phyloP scores from a whole-genome alignment of 179 eudicot species.

The Actinidia arguta region DNA sequence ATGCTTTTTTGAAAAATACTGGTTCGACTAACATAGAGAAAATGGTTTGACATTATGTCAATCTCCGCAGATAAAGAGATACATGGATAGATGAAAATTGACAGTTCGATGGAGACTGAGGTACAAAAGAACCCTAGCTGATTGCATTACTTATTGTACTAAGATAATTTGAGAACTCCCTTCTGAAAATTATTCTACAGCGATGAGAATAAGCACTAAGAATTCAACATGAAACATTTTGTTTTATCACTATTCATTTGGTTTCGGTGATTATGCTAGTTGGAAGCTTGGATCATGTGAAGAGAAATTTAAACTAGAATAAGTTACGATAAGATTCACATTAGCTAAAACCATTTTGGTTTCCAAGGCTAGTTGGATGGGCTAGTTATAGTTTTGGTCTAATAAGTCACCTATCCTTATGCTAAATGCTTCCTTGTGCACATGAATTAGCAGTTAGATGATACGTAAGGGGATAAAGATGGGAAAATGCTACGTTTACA shows the following conservation, averaged over 20 bases:
- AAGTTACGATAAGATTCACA: not conserved
- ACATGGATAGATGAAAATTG: constrained; percentile 66
- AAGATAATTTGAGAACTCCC: constrained; percentile 31
- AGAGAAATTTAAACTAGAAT: not conserved
- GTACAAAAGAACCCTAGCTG: constrained; percentile 61
- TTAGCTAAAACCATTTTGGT: no score
- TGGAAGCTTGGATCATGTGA: not conserved
- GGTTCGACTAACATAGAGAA: constrained; percentile 32
- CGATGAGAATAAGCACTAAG: constrained; percentile 1
- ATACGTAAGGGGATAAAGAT: no score
- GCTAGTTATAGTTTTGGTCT: no score
- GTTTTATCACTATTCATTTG: not conserved
- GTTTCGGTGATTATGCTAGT: not conserved
- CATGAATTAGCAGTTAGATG: no score
- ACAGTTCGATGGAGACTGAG: constrained; percentile 82
- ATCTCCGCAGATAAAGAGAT: constrained; percentile 35
- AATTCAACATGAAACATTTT: not conserved
- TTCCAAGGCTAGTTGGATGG: no score
- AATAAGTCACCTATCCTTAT: no score
- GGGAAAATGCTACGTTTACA: no score
- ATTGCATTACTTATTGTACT: constrained; percentile 66
- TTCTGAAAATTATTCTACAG: not conserved
- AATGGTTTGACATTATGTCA: constrained; percentile 6
- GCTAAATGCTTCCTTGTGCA: no score
- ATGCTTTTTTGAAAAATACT: constrained; percentile 42